phyloP scores from a whole-genome alignment of 78 protist species.

The Bigelowiella natans region DNA sequence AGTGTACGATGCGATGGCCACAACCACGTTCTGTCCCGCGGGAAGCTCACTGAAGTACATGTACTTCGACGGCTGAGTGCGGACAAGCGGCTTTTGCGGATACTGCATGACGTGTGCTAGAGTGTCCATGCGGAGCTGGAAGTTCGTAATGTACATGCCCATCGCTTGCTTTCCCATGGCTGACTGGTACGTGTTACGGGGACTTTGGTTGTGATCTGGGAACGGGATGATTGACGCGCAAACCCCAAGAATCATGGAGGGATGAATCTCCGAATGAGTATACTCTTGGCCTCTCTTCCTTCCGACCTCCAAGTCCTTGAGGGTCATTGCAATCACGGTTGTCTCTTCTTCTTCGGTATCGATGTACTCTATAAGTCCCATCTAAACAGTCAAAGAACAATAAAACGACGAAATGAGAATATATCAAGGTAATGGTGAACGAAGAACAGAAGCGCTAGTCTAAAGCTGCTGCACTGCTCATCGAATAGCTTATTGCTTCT shows the following conservation, averaged over 20 bases:
- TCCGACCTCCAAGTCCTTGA: conserved; percentile 29
- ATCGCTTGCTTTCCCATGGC: conserved; percentile 99
- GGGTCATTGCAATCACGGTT: conserved; percentile 66
- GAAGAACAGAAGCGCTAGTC: too few species aligned
- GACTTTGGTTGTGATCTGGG: conserved; percentile 99
- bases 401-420: too few species aligned
- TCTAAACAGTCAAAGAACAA: too few species aligned
- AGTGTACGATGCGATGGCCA: conserved; percentile 90
- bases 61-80: conserved; percentile 88
- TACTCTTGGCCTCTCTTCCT: conserved; percentile 30
- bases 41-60: conserved; percentile 92
- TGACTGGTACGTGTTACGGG: conserved; percentile 98
- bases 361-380: conserved; percentile 85
- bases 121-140: conserved; percentile 95
- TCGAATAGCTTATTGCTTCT: too few species aligned
- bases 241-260: conserved; percentile 97
- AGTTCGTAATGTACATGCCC: conserved; percentile 84
- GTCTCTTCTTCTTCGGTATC: conserved; percentile 95
- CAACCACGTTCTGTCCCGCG: conserved; percentile 96
- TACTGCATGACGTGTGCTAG: conserved; percentile 90
- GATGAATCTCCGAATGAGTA: conserved; percentile 99
- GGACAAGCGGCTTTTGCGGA: conserved; percentile 97
- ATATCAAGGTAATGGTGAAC: too few species aligned
- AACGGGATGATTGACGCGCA: conserved; percentile 98
- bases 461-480: too few species aligned